Percentiles rank a stretch among this genome's conserved stretches.
phyloP scores from a whole-genome alignment of 2,329 filamentous ascomycete genomes.

The Aureobasidium uvarum region DNA sequence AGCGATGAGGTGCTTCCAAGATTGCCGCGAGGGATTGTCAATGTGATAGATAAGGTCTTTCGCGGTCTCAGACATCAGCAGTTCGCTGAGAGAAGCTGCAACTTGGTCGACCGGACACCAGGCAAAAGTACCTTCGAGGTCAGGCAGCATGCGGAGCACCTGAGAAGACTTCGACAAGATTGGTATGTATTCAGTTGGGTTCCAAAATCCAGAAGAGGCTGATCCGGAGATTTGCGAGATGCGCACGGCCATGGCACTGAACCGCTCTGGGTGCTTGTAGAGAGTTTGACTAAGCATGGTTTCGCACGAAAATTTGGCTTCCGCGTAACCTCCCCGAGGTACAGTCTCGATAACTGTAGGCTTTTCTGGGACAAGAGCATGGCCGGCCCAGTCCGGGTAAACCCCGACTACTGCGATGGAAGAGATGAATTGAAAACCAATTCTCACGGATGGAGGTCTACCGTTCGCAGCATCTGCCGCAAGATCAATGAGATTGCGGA shows the following conservation, averaged over 20 bases:
- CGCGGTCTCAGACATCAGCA: conserved; percentile 36
- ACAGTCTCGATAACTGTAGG: conserved; percentile 42
- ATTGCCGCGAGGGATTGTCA: conserved; percentile 41
- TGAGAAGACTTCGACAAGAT: no score
- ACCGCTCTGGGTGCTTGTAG: conserved; percentile 43
- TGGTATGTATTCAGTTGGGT: no score
- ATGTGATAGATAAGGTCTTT: conserved; percentile 47
- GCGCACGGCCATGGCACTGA: conserved; percentile 49
- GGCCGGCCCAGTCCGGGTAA: conserved; percentile 33
- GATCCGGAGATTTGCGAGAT: conserved; percentile 56
- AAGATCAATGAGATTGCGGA: conserved; percentile 53
- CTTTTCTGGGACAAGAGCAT: conserved; percentile 47
- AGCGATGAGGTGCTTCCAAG: no score
- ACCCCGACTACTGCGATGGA: conserved; percentile 45
- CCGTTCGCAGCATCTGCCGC: conserved; percentile 40
- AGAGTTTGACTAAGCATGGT: conserved; percentile 52
- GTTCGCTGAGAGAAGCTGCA: conserved; percentile 33
- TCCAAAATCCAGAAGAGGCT: not conserved
- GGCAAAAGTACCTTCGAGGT: conserved; percentile 32
- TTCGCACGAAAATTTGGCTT: conserved; percentile 55
- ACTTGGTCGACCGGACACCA: conserved; percentile 52
- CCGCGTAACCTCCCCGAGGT: conserved; percentile 50
- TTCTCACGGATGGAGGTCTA: not conserved
- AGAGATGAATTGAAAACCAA: conserved; percentile 45
- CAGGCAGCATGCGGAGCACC: no score